phyloP scores from a whole-genome alignment of 2,329 filamentous ascomycete genomes.

The Fusarium ambrosium region DNA sequence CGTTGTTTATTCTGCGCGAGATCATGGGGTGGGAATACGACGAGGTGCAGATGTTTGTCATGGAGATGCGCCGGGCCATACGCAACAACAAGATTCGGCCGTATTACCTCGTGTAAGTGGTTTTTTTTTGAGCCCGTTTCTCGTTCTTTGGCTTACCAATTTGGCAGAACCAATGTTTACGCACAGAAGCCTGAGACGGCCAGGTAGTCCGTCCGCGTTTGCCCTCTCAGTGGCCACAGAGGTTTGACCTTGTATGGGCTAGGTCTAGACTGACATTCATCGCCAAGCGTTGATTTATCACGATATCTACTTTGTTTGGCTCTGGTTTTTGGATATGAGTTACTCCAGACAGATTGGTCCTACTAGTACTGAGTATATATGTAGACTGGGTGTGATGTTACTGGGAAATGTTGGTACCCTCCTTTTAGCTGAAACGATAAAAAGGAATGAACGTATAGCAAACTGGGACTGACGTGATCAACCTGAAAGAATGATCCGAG shows the following conservation, averaged over 20 bases:
- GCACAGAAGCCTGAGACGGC: not conserved
- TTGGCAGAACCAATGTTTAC: slow-evolving; percentile 8
- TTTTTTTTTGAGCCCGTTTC: no score
- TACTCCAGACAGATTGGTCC: not conserved
- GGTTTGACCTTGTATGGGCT: not conserved
- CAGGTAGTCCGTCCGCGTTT: not conserved
- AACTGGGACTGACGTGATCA: not conserved
- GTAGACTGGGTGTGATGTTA: not conserved
- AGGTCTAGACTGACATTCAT: not conserved
- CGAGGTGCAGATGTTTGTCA: slow-evolving; percentile 19
- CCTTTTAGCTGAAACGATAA: not conserved
- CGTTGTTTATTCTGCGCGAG: slow-evolving; percentile 21
- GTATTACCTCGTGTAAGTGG: slow-evolving; percentile 5
- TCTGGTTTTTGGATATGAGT: not conserved
- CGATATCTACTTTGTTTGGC: not conserved
- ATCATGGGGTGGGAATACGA: slow-evolving; percentile 27
- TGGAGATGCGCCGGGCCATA: slow-evolving; percentile 29
- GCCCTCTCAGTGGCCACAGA: not conserved
- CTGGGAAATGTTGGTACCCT: not conserved
- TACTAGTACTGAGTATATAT: not conserved
- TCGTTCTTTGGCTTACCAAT: not conserved
- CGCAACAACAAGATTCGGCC: slow-evolving; percentile 6
- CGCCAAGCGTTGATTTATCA: not conserved
- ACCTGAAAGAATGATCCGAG: not conserved
- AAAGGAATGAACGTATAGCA: not conserved